Evolutionary conservation across 768 basidiomycete species (phyloP), one percentile per base, ranked within the genome.

Genomic region (Panaeolus cyanescens): DNA sequence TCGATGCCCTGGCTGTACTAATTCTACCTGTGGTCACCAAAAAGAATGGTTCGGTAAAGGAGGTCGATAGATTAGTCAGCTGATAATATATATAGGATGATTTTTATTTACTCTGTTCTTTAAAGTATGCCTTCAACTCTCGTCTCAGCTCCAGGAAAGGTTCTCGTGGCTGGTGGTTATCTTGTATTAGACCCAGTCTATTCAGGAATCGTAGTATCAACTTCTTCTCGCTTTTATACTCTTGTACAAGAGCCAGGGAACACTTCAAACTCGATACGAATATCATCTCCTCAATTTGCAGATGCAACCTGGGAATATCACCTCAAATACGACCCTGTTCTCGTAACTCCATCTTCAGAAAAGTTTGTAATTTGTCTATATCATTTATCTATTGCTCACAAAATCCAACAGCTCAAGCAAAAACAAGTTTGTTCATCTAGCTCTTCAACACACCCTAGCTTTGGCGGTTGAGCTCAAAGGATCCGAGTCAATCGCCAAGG

Each of bases 391-490:
- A 62, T 32, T 56, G 57, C 58, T 61, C 54, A 62, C 63, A 36
- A 30, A 54, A 54, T 54, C 59, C 60, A 61, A 31, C 64, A 82
- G 81, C 64, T 61, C 77, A 30, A 82, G 82, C 69, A 87, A 81
- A 72, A 99, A 99, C 78, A 95, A 94, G 74, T 99, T 99, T 68
- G 89, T 99, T 13, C 87, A 94, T 65, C 85, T 95, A 53, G 93
- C 97, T 3, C 72, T 99, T n/a, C 85, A 91, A 64, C 87, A 86
- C 65, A 87, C 91, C 3, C 74, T 96, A 42, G 72, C 81, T n/a
- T 75, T 95, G 36, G 87, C 87, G 2, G 75, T 79, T 31, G 91
- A 94, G 68, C 75, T 82, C 53, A 81, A 79, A 55, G 84, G 85
- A 20, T 66, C 74, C 31, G 64, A 75, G n/a, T 65, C 74, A 50